Conservation (phyloP, 345 rosid genomes). For the Odontarrhena argentea region DNA sequence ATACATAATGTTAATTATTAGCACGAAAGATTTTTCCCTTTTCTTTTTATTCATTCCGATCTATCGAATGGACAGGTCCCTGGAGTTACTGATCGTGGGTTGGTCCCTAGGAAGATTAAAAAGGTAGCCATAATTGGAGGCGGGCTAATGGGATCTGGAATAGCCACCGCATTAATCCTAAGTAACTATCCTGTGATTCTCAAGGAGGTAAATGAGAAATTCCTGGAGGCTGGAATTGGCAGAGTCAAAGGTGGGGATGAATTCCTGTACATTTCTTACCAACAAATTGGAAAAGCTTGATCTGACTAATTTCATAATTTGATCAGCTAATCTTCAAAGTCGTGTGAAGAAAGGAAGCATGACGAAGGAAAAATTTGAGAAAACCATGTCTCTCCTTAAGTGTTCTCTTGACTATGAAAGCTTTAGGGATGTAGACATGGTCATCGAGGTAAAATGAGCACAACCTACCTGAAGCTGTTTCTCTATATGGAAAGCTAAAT, state of each 20-base stretch:
- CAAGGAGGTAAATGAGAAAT: conserved; percentile 88
- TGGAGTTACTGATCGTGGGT: conserved; percentile 79
- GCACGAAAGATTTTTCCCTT: not conserved
- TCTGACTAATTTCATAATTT: conserved; percentile 27
- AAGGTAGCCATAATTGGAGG: conserved; percentile 95
- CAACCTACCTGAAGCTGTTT: conserved; percentile 21
- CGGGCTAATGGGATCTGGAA: conserved; percentile 99
- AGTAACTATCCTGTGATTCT: conserved; percentile 79
- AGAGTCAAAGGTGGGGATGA: conserved; percentile 71
- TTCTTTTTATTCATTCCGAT: not conserved
- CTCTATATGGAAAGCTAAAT: conserved; percentile 23
- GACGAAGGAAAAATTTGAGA: conserved; percentile 79
- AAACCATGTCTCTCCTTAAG: conserved; percentile 71
- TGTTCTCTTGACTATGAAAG: conserved; percentile 84
- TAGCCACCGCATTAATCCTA: conserved; percentile 86
- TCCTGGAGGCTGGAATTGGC: conserved; percentile 81
- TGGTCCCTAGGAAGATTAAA: conserved; percentile 67
- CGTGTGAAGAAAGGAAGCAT: conserved; percentile 84
- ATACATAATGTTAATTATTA: conserved; percentile 1
- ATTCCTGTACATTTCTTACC: conserved; percentile 23
- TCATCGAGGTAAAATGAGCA: conserved; percentile 71
- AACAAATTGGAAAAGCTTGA: conserved; percentile 28
- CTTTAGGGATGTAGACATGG: conserved; percentile 90
- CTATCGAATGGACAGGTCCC: conserved; percentile 61
- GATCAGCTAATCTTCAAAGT: conserved; percentile 87